phyloP scores from a whole-genome alignment of 768 basidiomycete species.

The Amanita pallidorosea region DNA sequence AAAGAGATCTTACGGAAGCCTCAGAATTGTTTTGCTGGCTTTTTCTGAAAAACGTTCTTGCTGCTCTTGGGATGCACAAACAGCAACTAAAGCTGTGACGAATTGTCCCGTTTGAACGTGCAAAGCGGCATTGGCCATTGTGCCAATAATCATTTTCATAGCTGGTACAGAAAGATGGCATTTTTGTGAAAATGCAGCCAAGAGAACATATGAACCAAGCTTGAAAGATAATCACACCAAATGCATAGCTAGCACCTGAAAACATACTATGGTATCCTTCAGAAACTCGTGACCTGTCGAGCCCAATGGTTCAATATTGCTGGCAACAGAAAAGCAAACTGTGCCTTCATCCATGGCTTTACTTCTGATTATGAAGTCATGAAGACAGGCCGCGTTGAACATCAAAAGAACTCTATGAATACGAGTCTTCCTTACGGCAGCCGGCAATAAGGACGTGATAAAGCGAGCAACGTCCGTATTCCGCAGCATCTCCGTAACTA shows the following conservation, averaged over 20 bases:
- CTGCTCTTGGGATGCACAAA: slow-evolving; percentile 54
- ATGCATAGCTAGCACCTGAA: slow-evolving; percentile 21
- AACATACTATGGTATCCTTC: slow-evolving; percentile 48
- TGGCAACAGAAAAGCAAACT: slow-evolving; percentile 53
- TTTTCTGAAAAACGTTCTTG: slow-evolving; percentile 34
- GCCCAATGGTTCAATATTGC: slow-evolving; percentile 52
- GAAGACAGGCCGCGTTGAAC: slow-evolving; percentile 71
- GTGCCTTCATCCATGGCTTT: slow-evolving; percentile 55
- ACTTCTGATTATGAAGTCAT: slow-evolving; percentile 63
- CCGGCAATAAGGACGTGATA: slow-evolving; percentile 53
- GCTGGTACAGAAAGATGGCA: slow-evolving; percentile 47
- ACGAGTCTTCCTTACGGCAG: slow-evolving; percentile 35
- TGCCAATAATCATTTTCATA: slow-evolving; percentile 42
- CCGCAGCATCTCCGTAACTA: slow-evolving; percentile 71
- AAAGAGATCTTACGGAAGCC: slow-evolving; percentile 34
- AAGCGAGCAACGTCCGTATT: slow-evolving; percentile 67
- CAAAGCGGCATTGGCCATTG: slow-evolving; percentile 41
- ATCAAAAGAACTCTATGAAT: slow-evolving; percentile 66
- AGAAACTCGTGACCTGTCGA: slow-evolving; percentile 18
- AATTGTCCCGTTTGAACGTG: slow-evolving; percentile 46
- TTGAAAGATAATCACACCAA: slow-evolving; percentile 69
- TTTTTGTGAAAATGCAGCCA: slow-evolving; percentile 62
- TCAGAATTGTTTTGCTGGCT: slow-evolving; percentile 29
- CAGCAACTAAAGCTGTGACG: slow-evolving; percentile 50
- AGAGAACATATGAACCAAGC: slow-evolving; percentile 68